phyloP scores from a whole-genome alignment of 1,284 basidiomycete species.

The Ganoderma sinense region DNA sequence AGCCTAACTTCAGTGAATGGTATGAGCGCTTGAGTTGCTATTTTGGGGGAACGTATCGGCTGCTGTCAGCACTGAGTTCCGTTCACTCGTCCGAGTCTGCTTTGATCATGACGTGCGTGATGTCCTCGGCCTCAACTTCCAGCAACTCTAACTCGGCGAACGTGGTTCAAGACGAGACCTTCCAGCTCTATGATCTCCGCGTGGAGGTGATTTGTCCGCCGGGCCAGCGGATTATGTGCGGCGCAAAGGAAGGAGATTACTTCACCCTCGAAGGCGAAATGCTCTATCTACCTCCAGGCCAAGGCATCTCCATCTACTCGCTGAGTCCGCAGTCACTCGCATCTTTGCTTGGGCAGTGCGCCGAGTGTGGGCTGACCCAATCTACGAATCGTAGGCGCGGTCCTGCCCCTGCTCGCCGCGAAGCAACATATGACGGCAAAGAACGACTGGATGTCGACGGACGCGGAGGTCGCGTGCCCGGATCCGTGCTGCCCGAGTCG shows the following conservation, averaged over 20 bases:
- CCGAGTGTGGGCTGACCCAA: neutral
- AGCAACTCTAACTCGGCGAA: neutral
- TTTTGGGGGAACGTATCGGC: too few species aligned
- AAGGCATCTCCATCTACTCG: slow-evolving; percentile 74
- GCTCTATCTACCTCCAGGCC: slow-evolving; percentile 61
- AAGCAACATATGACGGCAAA: slow-evolving; percentile 62
- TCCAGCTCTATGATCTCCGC: slow-evolving; percentile 65
- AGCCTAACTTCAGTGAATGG: too few species aligned
- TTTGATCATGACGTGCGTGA: slow-evolving; percentile 1
- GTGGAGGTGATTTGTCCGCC: slow-evolving; percentile 66
- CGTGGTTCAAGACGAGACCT: slow-evolving; percentile 45
- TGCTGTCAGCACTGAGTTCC: too few species aligned
- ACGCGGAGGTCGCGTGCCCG: slow-evolving; percentile 68
- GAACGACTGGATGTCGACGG: slow-evolving; percentile 74
- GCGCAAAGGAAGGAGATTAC: slow-evolving; percentile 67
- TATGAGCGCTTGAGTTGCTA: too few species aligned
- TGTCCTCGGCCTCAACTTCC: neutral
- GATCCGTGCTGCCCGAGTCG: slow-evolving; percentile 67
- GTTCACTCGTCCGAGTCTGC: neutral
- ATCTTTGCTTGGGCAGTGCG: neutral
- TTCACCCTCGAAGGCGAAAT: slow-evolving; percentile 70
- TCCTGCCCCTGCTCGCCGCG: slow-evolving; percentile 68
- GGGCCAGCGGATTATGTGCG: slow-evolving; percentile 60
- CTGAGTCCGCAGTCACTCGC: slow-evolving; percentile 47
- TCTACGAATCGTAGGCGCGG: slow-evolving; percentile 51